Conservation (phyloP, 2,329 filamentous ascomycete species). For the Hymenoscyphus albidus region DNA sequence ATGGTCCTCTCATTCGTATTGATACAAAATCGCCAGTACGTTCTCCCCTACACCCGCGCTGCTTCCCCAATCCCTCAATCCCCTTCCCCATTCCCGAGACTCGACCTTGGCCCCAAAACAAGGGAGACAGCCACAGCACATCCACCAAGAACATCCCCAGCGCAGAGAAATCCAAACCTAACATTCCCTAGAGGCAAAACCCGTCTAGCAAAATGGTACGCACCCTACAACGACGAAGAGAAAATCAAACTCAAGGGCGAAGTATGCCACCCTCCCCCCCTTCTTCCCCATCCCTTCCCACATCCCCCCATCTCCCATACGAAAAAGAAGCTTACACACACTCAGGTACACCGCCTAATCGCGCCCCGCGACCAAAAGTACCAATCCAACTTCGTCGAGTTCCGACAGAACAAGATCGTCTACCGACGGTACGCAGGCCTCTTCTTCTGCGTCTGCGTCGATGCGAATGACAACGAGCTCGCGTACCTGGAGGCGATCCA, state of each 20-base stretch:
- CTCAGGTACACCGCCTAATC: slow-evolving; percentile 88
- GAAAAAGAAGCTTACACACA: not conserved
- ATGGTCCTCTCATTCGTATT: slow-evolving; percentile 78
- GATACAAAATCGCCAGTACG: slow-evolving; percentile 83
- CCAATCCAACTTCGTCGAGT: slow-evolving; percentile 99
- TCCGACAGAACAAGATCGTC: slow-evolving; percentile 90
- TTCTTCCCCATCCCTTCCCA: not conserved
- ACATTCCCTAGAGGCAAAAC: slow-evolving; percentile 77
- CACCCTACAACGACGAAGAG: slow-evolving; percentile 95
- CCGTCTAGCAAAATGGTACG: slow-evolving; percentile 97
- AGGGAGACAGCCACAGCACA: not conserved
- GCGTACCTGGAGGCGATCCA: slow-evolving; percentile 97
- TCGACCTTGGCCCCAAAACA: slow-evolving; percentile 1
- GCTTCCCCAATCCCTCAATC: not conserved
- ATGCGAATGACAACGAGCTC: slow-evolving; percentile 97
- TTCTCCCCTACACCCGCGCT: slow-evolving; percentile 12
- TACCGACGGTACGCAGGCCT: slow-evolving; percentile 96
- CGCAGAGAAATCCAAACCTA: slow-evolving; percentile 5
- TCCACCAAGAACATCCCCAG: not conserved
- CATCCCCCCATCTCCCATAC: not conserved
- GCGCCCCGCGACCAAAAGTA: slow-evolving; percentile 98
- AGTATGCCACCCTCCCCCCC: slow-evolving; percentile 43
- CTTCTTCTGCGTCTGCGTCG: slow-evolving; percentile 99
- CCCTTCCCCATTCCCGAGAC: not conserved
- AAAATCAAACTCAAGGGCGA: slow-evolving; percentile 99